Percentiles rank a stretch among this genome's conserved stretches.
phyloP scores from a whole-genome alignment of 2,329 filamentous ascomycete genomes.

The Aphanoascus verrucosus region DNA sequence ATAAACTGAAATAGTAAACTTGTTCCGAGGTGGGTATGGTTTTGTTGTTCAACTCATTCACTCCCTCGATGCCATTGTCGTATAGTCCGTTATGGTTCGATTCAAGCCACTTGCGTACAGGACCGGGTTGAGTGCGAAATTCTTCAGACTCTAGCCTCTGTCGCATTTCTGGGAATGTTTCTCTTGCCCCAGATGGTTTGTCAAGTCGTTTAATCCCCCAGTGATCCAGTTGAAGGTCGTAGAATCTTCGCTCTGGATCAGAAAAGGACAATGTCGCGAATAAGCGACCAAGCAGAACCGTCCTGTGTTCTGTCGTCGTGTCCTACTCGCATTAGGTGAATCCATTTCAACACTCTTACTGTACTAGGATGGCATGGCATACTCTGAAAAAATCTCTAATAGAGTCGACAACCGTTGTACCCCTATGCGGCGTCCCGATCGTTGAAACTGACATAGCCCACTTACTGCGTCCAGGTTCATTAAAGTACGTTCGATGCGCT shows the following conservation, averaged over 20 bases:
- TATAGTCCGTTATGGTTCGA: background rate
- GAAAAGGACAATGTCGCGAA: background rate
- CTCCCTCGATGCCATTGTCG: background rate
- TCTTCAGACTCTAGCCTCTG: background rate
- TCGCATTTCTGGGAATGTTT: background rate
- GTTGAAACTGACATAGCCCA: background rate
- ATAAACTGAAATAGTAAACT: background rate
- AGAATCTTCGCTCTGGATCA: background rate
- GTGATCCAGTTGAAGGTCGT: background rate
- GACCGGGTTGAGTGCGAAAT: background rate
- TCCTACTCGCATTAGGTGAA: background rate
- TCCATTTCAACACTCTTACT: background rate
- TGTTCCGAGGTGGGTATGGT: background rate
- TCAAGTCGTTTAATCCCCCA: background rate
- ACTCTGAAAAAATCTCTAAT: background rate
- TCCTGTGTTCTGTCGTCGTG: background rate
- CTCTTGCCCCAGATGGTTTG: background rate
- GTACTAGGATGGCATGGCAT: background rate
- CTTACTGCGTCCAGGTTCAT: background rate
- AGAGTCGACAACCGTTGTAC: background rate
- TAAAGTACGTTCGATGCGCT: background rate
- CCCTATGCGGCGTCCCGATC: background rate
- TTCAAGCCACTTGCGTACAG: background rate
- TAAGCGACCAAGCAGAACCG: background rate
- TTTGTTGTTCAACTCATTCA: background rate